Conservation (phyloP, 1,139 yeast species). For the Blastobotrys buckinghamii region DNA sequence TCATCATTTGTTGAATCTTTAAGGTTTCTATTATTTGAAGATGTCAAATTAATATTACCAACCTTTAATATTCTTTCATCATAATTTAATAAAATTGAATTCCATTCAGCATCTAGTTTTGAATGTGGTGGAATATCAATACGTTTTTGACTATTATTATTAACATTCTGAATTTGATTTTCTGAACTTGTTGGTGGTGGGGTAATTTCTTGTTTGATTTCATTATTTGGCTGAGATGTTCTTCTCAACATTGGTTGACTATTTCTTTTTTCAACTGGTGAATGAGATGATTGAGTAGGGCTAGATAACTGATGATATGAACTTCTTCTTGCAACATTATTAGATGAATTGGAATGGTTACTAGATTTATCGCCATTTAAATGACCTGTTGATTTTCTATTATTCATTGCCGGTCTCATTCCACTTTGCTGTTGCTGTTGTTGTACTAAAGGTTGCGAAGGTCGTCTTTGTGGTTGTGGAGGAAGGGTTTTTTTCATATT, state of each 20-base stretch:
- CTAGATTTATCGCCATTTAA: conserved; percentile 16
- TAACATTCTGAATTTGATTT: conserved; percentile 27
- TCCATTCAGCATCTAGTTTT: conserved; percentile 65
- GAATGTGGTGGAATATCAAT: conserved; percentile 53
- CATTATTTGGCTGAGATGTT: not conserved
- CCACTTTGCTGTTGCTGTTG: not conserved
- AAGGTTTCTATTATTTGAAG: conserved; percentile 12
- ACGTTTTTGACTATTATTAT: conserved; percentile 29
- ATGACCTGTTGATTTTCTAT: conserved; percentile 2
- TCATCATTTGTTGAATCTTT: conserved; percentile 13
- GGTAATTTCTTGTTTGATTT: conserved; percentile 1
- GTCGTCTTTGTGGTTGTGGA: not conserved
- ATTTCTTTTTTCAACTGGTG: not conserved
- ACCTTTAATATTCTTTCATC: conserved; percentile 68
- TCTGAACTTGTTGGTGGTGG: conserved; percentile 12
- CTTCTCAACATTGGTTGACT: conserved; percentile 2
- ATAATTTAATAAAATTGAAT: conserved; percentile 47
- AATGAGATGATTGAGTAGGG: conserved; percentile 11
- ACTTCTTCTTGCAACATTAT: conserved; percentile 5
- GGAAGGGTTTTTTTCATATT: conserved; percentile 12
- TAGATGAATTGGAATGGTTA: not conserved
- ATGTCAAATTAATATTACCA: conserved; percentile 43
- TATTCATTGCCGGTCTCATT: conserved; percentile 4
- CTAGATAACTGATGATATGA: conserved; percentile 6
- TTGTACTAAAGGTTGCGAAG: not conserved